phyloP scores from a whole-genome alignment of 495 filamentous ascomycete species.

The Aspergillus sparsus region DNA sequence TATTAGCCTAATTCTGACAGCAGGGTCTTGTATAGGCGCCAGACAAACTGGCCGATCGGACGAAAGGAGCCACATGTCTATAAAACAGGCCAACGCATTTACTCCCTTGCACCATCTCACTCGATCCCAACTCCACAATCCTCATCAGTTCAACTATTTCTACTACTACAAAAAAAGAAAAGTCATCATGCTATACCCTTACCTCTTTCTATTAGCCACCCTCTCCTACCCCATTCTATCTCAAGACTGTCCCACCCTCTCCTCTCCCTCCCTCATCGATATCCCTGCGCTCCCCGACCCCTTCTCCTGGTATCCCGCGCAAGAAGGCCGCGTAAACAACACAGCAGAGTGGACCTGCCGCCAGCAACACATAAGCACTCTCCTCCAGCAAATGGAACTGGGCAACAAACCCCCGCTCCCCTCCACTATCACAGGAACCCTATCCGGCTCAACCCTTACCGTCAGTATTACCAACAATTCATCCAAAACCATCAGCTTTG shows the following conservation, averaged over 20 bases:
- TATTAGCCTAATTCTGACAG: conserved; percentile 6
- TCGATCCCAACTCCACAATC: background rate
- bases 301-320: conserved; percentile 14
- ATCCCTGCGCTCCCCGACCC: conserved; percentile 12
- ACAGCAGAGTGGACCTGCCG: conserved; percentile 14
- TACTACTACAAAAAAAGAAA: background rate
- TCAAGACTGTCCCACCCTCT: conserved; percentile 6
- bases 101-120: background rate
- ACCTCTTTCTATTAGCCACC: background rate
- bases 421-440: background rate
- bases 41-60: background rate
- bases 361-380: conserved; percentile 3
- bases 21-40: background rate
- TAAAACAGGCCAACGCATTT: background rate
- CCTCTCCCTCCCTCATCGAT: background rate
- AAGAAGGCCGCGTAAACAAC: conserved; percentile 3
- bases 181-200: background rate
- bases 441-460: background rate
- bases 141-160: background rate
- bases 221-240: background rate
- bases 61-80: background rate
- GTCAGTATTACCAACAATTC: background rate
- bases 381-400: conserved; percentile 15
- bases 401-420: conserved; percentile 7
- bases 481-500: conserved; percentile 5